Percentiles rank a stretch among this genome's conserved stretches.
phyloP scores from a whole-genome alignment of 768 basidiomycete genomes.

The Boletellus ananas region DNA sequence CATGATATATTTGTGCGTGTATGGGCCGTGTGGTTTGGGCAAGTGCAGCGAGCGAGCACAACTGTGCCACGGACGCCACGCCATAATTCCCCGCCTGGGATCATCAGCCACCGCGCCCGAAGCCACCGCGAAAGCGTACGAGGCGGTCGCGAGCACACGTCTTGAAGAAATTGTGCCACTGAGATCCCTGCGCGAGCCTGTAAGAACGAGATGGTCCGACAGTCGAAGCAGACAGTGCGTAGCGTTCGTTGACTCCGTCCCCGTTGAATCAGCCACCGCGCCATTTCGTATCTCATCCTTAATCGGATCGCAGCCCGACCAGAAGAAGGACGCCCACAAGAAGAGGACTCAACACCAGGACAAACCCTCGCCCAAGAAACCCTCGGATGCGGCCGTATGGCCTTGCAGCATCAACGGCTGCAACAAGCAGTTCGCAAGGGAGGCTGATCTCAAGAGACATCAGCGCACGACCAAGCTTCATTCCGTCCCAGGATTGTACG shows the following conservation, averaged over 20 bases:
- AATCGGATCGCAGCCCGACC: slow-evolving; percentile 31
- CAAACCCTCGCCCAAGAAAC: slow-evolving; percentile 52
- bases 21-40: slow-evolving; percentile 2
- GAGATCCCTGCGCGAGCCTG: slow-evolving; percentile 19
- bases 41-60: slow-evolving; percentile 15
- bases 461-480: slow-evolving; percentile 77
- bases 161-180: slow-evolving; percentile 2
- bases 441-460: slow-evolving; percentile 79
- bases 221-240: slow-evolving; percentile 35
- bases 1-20: slow-evolving; percentile 22
- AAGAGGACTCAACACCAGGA: slow-evolving; percentile 36
- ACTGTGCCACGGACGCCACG: slow-evolving; percentile 21
- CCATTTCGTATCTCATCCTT: not conserved
- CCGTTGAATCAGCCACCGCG: slow-evolving; percentile 23
- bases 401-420: slow-evolving; percentile 80
- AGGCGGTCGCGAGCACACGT: slow-evolving; percentile 3
- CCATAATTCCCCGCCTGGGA: slow-evolving; percentile 25
- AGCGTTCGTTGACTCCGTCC: slow-evolving; percentile 8
- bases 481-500: slow-evolving; percentile 69
- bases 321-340: slow-evolving; percentile 41
- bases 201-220: slow-evolving; percentile 27
- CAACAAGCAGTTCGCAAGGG: slow-evolving; percentile 77
- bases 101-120: slow-evolving; percentile 25
- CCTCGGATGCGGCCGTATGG: slow-evolving; percentile 55
- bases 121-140: slow-evolving; percentile 16